A percentile compares a stretch with the other conserved stretches of the same genome.
Conservation (phyloP, 352 stramenopile species). For the Thraustochytrium striatum region DNA sequence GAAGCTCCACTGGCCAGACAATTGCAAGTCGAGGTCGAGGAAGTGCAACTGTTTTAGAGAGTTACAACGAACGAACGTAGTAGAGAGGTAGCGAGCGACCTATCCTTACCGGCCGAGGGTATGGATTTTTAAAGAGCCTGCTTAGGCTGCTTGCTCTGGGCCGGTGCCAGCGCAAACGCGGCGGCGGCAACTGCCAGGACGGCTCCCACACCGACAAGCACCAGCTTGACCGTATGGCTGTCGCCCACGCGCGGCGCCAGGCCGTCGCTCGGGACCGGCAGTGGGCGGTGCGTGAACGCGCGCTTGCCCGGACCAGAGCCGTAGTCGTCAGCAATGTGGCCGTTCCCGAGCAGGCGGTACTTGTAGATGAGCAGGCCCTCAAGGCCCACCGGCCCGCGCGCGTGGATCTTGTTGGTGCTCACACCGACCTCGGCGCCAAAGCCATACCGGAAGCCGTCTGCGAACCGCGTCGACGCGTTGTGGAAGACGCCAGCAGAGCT, state of each 20-base stretch:
- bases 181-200: background rate
- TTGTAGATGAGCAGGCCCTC: constrained; percentile 95
- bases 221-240: background rate
- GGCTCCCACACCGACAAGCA: background rate
- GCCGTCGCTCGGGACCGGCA: background rate
- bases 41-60: constrained; percentile 3
- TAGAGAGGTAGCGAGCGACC: background rate
- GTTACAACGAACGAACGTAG: background rate
- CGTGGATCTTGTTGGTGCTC: constrained; percentile 92
- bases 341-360: constrained; percentile 58
- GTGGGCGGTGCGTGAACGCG: constrained; percentile 39
- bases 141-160: no score
- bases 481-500: constrained; percentile 96
- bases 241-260: background rate
- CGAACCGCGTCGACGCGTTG: constrained; percentile 91
- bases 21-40: background rate
- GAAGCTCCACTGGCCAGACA: no score
- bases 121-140: no score
- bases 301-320: constrained; percentile 19
- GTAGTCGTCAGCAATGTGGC: constrained; percentile 47
- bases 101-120: background rate
- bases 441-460: constrained; percentile 94
- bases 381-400: constrained; percentile 82
- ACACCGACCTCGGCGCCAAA: constrained; percentile 96
- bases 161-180: background rate